phyloP scores from a whole-genome alignment of 2,329 filamentous ascomycete genomes.

The Ophiostoma tasmaniense region DNA sequence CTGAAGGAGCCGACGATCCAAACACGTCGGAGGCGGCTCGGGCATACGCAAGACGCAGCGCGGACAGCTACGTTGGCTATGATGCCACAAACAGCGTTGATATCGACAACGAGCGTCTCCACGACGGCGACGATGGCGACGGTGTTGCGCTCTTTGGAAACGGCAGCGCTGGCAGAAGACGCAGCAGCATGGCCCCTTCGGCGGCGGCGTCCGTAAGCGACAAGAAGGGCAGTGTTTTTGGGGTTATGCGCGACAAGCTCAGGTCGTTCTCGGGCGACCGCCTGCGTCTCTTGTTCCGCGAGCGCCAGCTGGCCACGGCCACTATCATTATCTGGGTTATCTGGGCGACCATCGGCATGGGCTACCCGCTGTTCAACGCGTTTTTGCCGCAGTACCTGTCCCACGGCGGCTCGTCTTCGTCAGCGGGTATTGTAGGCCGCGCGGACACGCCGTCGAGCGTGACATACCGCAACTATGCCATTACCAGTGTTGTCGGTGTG shows the following conservation, averaged over 20 bases:
- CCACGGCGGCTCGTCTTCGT: slow-evolving; percentile 36
- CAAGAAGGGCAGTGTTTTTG: not conserved
- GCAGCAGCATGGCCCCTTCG: not conserved
- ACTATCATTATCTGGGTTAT: slow-evolving; percentile 62
- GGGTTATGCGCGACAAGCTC: slow-evolving; percentile 49
- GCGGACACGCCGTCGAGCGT: slow-evolving; percentile 33
- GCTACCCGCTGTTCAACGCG: slow-evolving; percentile 80
- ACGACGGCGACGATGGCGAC: not conserved
- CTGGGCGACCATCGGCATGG: slow-evolving; percentile 78
- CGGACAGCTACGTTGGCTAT: slow-evolving; percentile 14
- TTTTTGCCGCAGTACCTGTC: slow-evolving; percentile 83
- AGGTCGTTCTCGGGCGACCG: slow-evolving; percentile 58
- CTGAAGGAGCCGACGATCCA: slow-evolving; percentile 32
- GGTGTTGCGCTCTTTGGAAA: not conserved
- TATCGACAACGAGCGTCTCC: not conserved
- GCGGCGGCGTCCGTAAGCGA: not conserved
- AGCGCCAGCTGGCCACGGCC: slow-evolving; percentile 41
- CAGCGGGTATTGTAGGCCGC: slow-evolving; percentile 24
- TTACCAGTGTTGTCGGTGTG: slow-evolving; percentile 67
- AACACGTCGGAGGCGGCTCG: not conserved
- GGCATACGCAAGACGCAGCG: not conserved
- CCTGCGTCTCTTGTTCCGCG: slow-evolving; percentile 56
- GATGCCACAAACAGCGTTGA: slow-evolving; percentile 4
- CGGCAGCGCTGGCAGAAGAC: slow-evolving; percentile 11
- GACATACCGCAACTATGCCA: slow-evolving; percentile 73